These are phyloP conservation scores for Colletotrichum tabaci DNA, from an alignment of 2,329 filamentous ascomycete species.

Conservation along the genomic window DNA sequence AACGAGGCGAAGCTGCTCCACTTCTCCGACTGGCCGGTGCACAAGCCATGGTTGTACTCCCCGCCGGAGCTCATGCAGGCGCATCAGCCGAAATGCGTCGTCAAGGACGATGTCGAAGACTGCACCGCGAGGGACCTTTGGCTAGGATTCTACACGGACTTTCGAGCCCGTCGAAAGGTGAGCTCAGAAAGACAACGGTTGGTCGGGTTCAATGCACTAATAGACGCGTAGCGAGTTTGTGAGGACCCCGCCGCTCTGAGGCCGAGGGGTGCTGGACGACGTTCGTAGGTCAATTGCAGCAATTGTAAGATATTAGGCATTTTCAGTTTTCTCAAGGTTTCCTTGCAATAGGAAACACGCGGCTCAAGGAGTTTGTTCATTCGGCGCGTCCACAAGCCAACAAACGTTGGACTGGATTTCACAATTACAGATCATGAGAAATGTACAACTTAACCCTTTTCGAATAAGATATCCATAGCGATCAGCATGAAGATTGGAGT, in stretches of 20 bases:
- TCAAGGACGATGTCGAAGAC: constrained; percentile 23
- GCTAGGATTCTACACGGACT: constrained; percentile 42
- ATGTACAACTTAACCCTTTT: background rate
- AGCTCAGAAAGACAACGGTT: background rate
- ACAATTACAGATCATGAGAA: background rate
- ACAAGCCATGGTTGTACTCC: constrained; percentile 42
- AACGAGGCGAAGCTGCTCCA: constrained; percentile 73
- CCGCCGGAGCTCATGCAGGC: constrained; percentile 24
- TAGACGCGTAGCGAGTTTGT: background rate
- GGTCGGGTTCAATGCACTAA: background rate
- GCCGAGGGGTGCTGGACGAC: background rate
- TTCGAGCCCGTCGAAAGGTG: constrained; percentile 35
- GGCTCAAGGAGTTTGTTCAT: background rate
- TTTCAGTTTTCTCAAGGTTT: background rate
- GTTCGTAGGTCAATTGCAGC: no score
- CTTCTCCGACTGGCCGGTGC: constrained; percentile 46
- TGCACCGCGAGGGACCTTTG: constrained; percentile 39
- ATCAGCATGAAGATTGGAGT: background rate
- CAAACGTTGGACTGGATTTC: background rate
- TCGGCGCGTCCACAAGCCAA: background rate
- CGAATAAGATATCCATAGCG: no score
- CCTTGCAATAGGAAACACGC: no score
- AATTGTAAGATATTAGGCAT: background rate
- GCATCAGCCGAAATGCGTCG: constrained; percentile 21
- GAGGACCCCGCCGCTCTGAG: background rate